Conservation (phyloP, 768 basidiomycete species). For the Lyophyllum semitale region DNA sequence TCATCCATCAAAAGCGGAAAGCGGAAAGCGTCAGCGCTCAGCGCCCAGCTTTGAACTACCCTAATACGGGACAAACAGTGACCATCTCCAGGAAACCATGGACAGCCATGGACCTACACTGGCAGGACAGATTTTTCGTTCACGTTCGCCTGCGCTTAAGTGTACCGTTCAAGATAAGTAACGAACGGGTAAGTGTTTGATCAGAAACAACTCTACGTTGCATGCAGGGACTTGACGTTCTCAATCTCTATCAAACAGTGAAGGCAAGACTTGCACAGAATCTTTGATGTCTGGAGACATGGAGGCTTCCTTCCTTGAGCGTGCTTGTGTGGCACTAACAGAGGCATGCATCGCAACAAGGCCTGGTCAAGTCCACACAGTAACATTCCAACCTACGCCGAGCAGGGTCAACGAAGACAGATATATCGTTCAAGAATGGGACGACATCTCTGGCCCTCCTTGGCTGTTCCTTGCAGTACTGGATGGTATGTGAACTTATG, state of each 20-base stretch:
- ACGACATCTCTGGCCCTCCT: background rate
- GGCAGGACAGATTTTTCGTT: background rate
- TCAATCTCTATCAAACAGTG: background rate
- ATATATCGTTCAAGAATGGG: background rate
- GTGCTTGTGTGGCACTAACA: background rate
- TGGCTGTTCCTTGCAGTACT: constrained; percentile 4
- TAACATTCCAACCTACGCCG: constrained; percentile 3
- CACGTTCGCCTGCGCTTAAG: background rate
- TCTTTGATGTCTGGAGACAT: background rate
- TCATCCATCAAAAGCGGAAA: too few species aligned
- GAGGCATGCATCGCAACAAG: background rate
- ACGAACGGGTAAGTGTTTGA: background rate
- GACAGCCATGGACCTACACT: background rate
- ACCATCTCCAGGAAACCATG: too few species aligned
- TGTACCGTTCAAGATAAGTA: background rate
- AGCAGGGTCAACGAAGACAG: constrained; percentile 1
- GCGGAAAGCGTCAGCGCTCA: too few species aligned
- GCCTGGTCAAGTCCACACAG: background rate
- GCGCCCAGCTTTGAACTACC: too few species aligned
- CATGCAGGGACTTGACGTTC: too few species aligned
- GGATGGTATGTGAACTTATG: background rate
- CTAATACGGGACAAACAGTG: too few species aligned
- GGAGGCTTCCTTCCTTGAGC: background rate
- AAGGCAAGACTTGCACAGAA: background rate
- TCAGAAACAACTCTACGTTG: background rate